Percentiles rank a stretch among this genome's conserved stretches.
phyloP scores from a whole-genome alignment of 2,329 filamentous ascomycete genomes.

The Neonectria neomacrospora region DNA sequence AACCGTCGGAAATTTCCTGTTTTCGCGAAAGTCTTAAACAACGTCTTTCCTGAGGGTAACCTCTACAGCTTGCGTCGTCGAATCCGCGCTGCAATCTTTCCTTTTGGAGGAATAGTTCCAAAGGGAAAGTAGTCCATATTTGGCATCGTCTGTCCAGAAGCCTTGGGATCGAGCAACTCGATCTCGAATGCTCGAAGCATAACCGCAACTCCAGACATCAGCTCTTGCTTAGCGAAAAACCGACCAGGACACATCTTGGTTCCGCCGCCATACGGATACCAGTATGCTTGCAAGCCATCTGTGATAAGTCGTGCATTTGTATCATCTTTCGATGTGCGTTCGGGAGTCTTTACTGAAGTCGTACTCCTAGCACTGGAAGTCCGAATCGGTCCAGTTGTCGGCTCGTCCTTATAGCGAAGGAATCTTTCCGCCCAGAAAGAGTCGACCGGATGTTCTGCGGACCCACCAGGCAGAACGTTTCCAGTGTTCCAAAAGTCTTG shows the following conservation, averaged over 20 bases:
- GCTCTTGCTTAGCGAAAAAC: constrained; percentile 51
- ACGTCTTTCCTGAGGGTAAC: too few species aligned
- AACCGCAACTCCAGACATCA: constrained; percentile 46
- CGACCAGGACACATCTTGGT: constrained; percentile 49
- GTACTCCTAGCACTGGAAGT: not conserved
- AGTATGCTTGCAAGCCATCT: constrained; percentile 45
- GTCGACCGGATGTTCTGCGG: constrained; percentile 27
- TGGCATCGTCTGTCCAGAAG: constrained; percentile 19
- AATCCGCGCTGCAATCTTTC: constrained; percentile 28
- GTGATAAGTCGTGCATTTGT: constrained; percentile 13
- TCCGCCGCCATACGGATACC: constrained; percentile 51
- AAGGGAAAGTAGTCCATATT: constrained; percentile 42
- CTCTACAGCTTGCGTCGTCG: constrained; percentile 21
- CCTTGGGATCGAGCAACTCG: constrained; percentile 36
- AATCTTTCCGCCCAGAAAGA: constrained; percentile 43
- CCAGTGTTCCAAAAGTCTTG: constrained; percentile 37
- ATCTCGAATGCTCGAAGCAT: constrained; percentile 48
- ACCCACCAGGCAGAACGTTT: not conserved
- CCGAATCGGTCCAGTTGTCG: constrained; percentile 32
- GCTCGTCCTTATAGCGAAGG: constrained; percentile 33
- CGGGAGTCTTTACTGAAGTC: not conserved
- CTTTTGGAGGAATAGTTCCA: constrained; percentile 38
- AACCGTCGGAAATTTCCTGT: not conserved
- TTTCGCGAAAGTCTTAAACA: too few species aligned
- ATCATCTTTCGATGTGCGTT: constrained; percentile 19